Evolutionary conservation across 1,139 yeast genomes (phyloP).

Genomic region (Diutina rugosa): DNA sequence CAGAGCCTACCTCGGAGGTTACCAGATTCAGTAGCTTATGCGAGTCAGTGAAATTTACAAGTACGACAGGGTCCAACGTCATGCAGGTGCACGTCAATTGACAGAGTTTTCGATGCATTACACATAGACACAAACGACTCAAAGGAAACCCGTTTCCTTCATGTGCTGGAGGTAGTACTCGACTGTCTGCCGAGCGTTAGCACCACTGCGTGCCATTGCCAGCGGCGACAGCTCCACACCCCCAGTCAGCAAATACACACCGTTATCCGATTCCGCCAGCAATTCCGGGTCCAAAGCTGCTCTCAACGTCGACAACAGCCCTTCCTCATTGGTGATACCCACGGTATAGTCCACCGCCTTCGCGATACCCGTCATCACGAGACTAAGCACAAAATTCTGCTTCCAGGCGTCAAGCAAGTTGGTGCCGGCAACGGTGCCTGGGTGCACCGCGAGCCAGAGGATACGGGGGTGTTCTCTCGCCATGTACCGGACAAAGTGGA

Average conservation of each 20-base stretch:
- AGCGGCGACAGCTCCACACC: conserved; percentile 17
- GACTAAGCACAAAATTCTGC: conserved; percentile 14
- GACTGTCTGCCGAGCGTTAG: not conserved
- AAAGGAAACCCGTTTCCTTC: not conserved
- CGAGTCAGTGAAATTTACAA: too few species aligned
- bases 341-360: conserved; percentile 3
- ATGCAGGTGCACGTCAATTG: too few species aligned
- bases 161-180: not conserved
- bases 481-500: conserved; percentile 18
- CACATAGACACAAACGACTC: too few species aligned
- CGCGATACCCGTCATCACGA: conserved; percentile 9
- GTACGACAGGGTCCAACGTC: too few species aligned
- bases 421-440: conserved; percentile 27
- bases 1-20: too few species aligned
- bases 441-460: conserved; percentile 23
- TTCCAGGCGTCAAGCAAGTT: conserved; percentile 21
- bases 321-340: conserved; percentile 19
- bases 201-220: conserved; percentile 11
- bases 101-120: too few species aligned
- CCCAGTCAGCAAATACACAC: conserved; percentile 22
- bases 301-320: conserved; percentile 20
- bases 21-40: too few species aligned
- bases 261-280: conserved; percentile 15
- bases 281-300: conserved; percentile 21
- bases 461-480: conserved; percentile 19